Evolutionary conservation across 2,329 filamentous ascomycete species (phyloP), one percentile per base, ranked within the genome.

Genomic region (Scytalidium lignicola): DNA sequence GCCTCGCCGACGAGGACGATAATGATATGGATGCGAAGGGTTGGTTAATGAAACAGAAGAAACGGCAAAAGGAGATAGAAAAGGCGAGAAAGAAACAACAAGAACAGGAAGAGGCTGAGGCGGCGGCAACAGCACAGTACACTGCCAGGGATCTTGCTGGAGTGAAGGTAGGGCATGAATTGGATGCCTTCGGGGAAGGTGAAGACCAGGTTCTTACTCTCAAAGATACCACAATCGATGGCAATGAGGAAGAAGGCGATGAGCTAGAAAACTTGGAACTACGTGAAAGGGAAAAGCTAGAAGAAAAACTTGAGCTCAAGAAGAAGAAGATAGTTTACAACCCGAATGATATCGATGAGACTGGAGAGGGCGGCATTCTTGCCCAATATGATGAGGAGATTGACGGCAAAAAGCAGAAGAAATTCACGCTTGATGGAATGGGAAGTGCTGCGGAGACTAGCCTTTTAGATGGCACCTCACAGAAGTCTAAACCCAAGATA

Each of bases 311-410:
- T 12, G 84, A 93, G 40, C 70, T 91, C 39, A 96, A 97, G 73
- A 96, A 95, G 76, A 90, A 90, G 67, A 88, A 86, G 63, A 85
- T 86, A 0, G 84, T 83, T 1, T 99, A 99, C 67, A 89, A 99
- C 60, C 91, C 92, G 0, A 85, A 89, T 53, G 83, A 85, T 50
- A 73, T 85, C 28, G 85, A 75, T 42, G 78, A 83, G 22, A 78
- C 78, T 20, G 85, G 79, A 12, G 74, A 84, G 50, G 77, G 77
- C 17, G 78, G 79, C 5, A 83, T 99, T 20, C 71, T 99, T 40
- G 45, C 45, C 37, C 45, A 47, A 23, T 47, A 47, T 18, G 91
- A 96, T 60, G 91, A 97, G 55, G 92, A 96, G 62, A 95, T 96
- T 47, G 81, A 86, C 29, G 90, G 90, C 48, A 96, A 95, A 70